phyloP scores from a whole-genome alignment of 2,329 filamentous ascomycete species.

The Neopestalotiopsis rosae region DNA sequence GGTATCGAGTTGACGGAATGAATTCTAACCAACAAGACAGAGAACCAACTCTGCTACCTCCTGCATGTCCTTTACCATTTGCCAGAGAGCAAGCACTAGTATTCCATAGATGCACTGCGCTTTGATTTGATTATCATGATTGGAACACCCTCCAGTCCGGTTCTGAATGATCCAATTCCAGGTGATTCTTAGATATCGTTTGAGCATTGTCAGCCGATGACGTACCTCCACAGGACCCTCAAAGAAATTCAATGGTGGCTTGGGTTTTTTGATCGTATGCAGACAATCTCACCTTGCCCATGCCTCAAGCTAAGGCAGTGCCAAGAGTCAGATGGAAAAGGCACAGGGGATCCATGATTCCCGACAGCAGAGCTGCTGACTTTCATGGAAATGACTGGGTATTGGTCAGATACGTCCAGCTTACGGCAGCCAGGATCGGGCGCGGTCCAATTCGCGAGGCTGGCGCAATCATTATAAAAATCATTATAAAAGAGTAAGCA shows the following conservation, averaged over 20 bases:
- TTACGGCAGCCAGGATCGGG: too few relatives aligned
- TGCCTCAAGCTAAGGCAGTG: background rate
- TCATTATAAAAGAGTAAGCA: too few relatives aligned
- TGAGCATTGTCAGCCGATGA: background rate
- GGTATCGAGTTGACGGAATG: background rate
- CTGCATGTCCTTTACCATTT: background rate
- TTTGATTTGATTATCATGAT: background rate
- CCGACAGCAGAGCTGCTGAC: background rate
- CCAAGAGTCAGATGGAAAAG: background rate
- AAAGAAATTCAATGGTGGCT: background rate
- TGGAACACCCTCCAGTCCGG: background rate
- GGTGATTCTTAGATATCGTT: background rate
- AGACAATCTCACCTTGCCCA: background rate
- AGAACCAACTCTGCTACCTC: too few relatives aligned
- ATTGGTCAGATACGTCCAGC: too few relatives aligned
- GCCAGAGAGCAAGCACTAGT: background rate
- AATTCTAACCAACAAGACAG: too few relatives aligned
- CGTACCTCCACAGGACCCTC: background rate
- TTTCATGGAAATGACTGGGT: too few relatives aligned
- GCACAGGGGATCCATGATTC: background rate
- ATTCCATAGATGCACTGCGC: background rate
- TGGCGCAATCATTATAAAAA: too few relatives aligned
- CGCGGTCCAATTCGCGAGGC: too few relatives aligned
- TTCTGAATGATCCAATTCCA: background rate
- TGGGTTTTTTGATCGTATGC: background rate